Percentiles rank a stretch among this genome's conserved stretches.
Conservation (phyloP, 257 asterid genomes). For the Anisodus acutangulus region DNA sequence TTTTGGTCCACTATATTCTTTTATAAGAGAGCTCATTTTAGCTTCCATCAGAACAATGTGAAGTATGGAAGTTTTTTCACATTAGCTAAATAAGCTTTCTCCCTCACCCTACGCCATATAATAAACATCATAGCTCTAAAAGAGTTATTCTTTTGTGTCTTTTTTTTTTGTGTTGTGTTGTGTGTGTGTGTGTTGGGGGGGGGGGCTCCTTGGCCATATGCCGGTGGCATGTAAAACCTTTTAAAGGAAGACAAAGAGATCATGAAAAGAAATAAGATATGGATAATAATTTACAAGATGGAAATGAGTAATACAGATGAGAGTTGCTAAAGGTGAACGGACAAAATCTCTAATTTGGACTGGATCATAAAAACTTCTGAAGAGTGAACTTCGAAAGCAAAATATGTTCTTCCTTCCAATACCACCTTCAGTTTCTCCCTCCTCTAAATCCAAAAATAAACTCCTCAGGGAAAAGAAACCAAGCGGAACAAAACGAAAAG, state of each 20-base stretch:
- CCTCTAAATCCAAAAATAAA: not conserved
- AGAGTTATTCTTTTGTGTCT: not conserved
- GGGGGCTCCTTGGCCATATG: not conserved
- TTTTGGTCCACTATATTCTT: not conserved
- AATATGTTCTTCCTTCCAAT: not conserved
- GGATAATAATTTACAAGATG: too few relatives aligned
- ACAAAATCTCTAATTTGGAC: not conserved
- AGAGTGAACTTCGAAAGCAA: not conserved
- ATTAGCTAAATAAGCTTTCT: not conserved
- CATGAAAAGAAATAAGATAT: not conserved
- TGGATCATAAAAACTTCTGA: not conserved
- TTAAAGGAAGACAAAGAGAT: not conserved
- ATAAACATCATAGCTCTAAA: not conserved
- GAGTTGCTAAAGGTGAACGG: not conserved
- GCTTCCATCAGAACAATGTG: not conserved
- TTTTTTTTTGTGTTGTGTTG: too few relatives aligned
- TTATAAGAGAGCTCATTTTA: not conserved
- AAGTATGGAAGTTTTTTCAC: not conserved
- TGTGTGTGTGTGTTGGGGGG: too few relatives aligned
- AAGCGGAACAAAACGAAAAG: not conserved
- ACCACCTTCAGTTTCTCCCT: slow-evolving; percentile 1
- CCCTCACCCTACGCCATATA: too few relatives aligned
- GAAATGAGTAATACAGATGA: not conserved
- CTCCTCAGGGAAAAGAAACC: not conserved
- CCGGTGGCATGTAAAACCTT: not conserved